A percentile compares a stretch with the other conserved stretches of the same genome.
phyloP scores from a whole-genome alignment of 345 rosid genomes.

The Melaleuca quinquenervia region DNA sequence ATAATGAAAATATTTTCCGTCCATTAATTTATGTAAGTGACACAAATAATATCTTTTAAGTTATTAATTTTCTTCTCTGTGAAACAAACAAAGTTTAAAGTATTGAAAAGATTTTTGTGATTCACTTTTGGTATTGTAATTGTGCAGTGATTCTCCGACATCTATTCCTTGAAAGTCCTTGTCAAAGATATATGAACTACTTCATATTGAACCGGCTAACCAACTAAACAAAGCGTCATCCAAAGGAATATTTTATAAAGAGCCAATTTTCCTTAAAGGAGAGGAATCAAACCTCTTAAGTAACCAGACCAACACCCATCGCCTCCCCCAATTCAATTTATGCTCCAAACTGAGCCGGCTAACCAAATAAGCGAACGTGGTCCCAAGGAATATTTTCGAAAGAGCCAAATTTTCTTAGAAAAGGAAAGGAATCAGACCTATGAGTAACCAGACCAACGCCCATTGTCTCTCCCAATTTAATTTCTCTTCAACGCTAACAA shows the following conservation, averaged over 20 bases:
- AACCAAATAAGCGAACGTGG: too few relatives aligned
- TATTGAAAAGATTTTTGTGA: neutral
- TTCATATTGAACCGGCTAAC: rapidly evolving
- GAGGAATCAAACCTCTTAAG: neutral
- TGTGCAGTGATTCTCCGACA: rapidly evolving
- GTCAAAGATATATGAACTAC: neutral
- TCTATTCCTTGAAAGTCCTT: neutral
- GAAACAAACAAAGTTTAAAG: too few relatives aligned
- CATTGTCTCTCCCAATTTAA: neutral
- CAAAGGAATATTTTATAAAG: neutral
- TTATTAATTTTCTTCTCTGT: too few relatives aligned
- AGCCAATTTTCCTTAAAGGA: neutral
- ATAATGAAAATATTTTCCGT: too few relatives aligned
- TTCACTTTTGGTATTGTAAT: neutral
- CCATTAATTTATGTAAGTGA: too few relatives aligned
- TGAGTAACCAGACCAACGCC: neutral
- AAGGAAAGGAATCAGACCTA: neutral
- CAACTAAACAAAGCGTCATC: neutral
- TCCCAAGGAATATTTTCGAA: too few relatives aligned
- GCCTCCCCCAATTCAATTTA: too few relatives aligned
- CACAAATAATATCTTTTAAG: too few relatives aligned
- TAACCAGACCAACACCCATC: neutral
- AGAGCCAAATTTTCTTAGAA: neutral
- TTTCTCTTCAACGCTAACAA: neutral
- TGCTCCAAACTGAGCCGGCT: too few relatives aligned